Conservation (phyloP, 192 early-diverging fungal genomes). For the Coemansia sp. region DNA sequence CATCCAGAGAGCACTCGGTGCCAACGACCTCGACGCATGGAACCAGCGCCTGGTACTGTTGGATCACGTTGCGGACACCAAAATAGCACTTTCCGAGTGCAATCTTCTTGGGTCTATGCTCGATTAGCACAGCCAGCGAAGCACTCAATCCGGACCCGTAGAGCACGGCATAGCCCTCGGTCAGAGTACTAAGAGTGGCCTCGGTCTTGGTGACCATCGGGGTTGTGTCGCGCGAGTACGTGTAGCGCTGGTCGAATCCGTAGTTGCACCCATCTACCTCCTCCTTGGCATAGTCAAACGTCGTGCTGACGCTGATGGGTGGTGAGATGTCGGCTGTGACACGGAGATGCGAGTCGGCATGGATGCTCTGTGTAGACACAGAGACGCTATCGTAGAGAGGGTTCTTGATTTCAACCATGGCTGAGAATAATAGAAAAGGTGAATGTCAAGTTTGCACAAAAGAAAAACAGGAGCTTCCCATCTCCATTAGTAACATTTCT, state of each 20-base stretch:
- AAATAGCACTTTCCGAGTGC: slow-evolving; percentile 37
- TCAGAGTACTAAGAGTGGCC: slow-evolving; percentile 56
- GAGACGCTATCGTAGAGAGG: slow-evolving; percentile 16
- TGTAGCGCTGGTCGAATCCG: slow-evolving; percentile 37
- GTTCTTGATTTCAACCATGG: slow-evolving; percentile 43
- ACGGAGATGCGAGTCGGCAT: slow-evolving; percentile 52
- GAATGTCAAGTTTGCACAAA: neutral
- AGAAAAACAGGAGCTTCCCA: neutral
- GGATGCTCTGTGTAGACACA: slow-evolving; percentile 54
- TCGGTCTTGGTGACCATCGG: slow-evolving; percentile 56
- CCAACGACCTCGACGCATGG: slow-evolving; percentile 29
- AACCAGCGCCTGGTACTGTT: slow-evolving; percentile 30
- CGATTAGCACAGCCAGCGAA: slow-evolving; percentile 56
- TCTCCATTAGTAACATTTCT: too few relatives aligned
- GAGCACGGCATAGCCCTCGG: slow-evolving; percentile 61
- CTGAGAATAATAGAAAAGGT: neutral
- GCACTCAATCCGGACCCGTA: slow-evolving; percentile 64
- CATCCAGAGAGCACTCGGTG: slow-evolving; percentile 29
- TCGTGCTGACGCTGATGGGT: slow-evolving; percentile 60
- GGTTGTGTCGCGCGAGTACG: slow-evolving; percentile 56
- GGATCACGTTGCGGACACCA: slow-evolving; percentile 30
- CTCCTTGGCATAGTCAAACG: slow-evolving; percentile 41
- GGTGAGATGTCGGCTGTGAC: slow-evolving; percentile 56
- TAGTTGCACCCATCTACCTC: slow-evolving; percentile 36
- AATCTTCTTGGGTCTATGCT: slow-evolving; percentile 55